These are phyloP conservation scores for Talaromyces sp. DNA, from an alignment of 2,329 filamentous ascomycete species.

Conservation along the genomic window DNA sequence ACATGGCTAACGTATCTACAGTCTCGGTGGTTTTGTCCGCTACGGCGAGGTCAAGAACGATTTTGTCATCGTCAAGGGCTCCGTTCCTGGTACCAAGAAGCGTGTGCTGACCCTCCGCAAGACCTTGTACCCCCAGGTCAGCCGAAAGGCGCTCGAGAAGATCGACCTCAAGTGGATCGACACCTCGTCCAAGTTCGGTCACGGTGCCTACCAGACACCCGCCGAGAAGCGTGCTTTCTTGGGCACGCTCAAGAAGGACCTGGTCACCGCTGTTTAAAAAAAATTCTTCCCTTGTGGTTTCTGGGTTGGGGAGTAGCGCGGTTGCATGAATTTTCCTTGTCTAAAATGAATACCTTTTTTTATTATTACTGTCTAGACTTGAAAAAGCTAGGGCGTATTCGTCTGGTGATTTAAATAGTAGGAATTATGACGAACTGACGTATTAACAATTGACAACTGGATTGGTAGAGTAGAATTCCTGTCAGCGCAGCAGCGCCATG, in stretches of 20 bases:
- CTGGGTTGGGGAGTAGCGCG: constrained; percentile 31
- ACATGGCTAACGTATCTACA: constrained; percentile 37
- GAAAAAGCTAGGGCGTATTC: constrained; percentile 4
- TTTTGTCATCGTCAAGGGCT: constrained; percentile 97
- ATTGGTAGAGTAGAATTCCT: not conserved
- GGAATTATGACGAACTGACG: not conserved
- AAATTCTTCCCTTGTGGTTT: constrained; percentile 16
- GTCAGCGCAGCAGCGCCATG: not conserved
- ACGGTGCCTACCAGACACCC: constrained; percentile 98
- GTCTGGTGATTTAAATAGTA: not conserved
- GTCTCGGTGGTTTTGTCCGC: constrained; percentile 97
- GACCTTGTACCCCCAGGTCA: constrained; percentile 97
- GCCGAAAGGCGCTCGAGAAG: constrained; percentile 94
- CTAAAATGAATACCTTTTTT: constrained; percentile 31
- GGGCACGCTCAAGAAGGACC: constrained; percentile 99
- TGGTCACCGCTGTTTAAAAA: constrained; percentile 53
- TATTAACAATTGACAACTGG: not conserved
- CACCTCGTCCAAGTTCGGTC: constrained; percentile 99
- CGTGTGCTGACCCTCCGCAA: constrained; percentile 97
- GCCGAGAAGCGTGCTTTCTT: constrained; percentile 97
- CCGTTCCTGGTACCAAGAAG: constrained; percentile 98
- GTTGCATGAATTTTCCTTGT: constrained; percentile 33
- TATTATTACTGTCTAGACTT: not conserved
- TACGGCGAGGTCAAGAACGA: constrained; percentile 99
- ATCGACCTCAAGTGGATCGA: constrained; percentile 99